A percentile compares a stretch with the other conserved stretches of the same genome.
Evolutionary conservation across 176 grass and related monocot species (phyloP).

Genomic region (Urochloa ruziziensis): DNA sequence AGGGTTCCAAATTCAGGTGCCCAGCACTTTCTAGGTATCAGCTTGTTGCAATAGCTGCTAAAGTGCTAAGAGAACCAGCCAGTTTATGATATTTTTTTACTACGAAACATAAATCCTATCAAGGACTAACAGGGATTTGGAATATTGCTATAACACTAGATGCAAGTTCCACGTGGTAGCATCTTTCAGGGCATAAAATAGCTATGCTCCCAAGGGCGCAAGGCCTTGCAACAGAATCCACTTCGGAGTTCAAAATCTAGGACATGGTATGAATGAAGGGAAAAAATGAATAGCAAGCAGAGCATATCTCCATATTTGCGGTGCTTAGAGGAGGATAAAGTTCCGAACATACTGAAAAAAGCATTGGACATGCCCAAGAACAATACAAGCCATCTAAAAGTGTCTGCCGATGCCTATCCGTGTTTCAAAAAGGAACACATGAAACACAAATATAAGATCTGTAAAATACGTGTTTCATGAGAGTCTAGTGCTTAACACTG

Average conservation of each 20-base stretch:
- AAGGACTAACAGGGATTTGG: not conserved
- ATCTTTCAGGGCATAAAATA: not conserved
- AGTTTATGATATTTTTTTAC: not conserved
- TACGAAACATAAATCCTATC: constrained; percentile 22
- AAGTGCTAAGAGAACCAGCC: not conserved
- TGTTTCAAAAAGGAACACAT: not conserved
- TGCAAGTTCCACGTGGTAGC: not conserved
- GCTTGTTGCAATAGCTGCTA: constrained; percentile 1
- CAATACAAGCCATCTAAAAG: not conserved
- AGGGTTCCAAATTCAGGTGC: too few species aligned
- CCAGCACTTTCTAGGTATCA: constrained; percentile 20
- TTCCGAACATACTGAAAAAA: not conserved
- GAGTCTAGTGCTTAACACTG: constrained; percentile 1
- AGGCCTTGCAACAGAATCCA: not conserved
- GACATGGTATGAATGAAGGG: not conserved
- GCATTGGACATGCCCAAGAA: not conserved
- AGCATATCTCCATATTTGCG: not conserved
- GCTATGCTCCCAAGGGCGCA: not conserved
- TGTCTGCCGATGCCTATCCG: not conserved
- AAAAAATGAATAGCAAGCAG: not conserved
- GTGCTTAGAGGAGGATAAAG: not conserved
- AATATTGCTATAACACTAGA: constrained; percentile 18
- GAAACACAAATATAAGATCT: not conserved
- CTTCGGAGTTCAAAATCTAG: not conserved
- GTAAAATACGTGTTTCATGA: constrained; percentile 8